Conservation (phyloP, 768 basidiomycete genomes). For the Sporobolomyces pararoseus region DNA sequence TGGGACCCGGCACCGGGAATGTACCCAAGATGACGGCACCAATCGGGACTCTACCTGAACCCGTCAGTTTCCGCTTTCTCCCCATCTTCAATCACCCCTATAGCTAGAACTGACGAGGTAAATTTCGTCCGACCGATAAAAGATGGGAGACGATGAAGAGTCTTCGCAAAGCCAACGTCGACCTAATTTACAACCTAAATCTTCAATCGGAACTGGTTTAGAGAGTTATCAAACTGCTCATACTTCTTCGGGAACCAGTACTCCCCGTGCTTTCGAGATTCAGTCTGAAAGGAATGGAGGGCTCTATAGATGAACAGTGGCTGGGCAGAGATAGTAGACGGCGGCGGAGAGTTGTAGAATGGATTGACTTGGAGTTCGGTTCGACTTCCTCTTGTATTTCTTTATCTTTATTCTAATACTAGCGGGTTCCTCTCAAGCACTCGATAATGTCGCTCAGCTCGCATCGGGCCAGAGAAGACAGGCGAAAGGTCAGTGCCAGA, state of each 20-base stretch:
- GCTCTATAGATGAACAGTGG: background rate
- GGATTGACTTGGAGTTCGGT: too few species aligned
- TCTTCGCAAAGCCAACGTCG: background rate
- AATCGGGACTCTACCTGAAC: conserved; percentile 9
- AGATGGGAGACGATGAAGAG: conserved; percentile 8
- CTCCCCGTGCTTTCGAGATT: background rate
- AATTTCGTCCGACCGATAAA: background rate
- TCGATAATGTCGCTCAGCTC: too few species aligned
- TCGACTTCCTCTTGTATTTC: too few species aligned
- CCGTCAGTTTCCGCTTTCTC: background rate
- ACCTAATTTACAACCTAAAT: background rate
- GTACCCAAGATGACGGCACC: conserved; percentile 9
- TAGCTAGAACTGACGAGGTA: too few species aligned
- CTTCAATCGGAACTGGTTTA: background rate
- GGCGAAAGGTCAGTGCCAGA: too few species aligned
- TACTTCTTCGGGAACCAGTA: too few species aligned
- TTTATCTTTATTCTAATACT: too few species aligned
- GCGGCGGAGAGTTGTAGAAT: too few species aligned
- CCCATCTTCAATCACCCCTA: too few species aligned
- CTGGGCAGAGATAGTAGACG: too few species aligned
- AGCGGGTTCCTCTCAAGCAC: too few species aligned
- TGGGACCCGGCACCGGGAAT: background rate
- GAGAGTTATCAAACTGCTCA: background rate
- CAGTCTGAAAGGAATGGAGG: background rate
- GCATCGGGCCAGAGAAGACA: too few species aligned